Base-by-base conservation (phyloP, 305 asterid genomes). In the Solanum chacoense region DNA sequence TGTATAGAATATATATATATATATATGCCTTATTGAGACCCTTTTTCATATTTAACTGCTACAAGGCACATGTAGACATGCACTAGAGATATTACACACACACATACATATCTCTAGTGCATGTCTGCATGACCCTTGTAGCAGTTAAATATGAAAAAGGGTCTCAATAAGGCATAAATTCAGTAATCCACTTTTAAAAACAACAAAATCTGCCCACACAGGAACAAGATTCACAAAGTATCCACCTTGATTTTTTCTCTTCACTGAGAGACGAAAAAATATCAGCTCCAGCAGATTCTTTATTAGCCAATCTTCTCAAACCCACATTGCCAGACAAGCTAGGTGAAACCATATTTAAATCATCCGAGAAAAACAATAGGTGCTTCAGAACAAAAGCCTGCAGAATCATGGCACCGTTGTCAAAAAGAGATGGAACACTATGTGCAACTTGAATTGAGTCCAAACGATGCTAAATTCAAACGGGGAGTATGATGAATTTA, bases 341-440 rank as follows among this genome's bases (percentile, higher is more conserved):
- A 28, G 90, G 86, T 26, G 90, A 88, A 91, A 85, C 88, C 90
- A 89, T 78, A 86, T 88, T 92, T 79, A 90, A 90, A 59, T 92
- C 96, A 90, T 94, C 98, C 14, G 92, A 90, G 87, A 90, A 89
- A 90, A 96, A 97, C 63, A 96, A 90, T 90, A 97, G 98, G 92
- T 94, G 89, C 90, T 95, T 97, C 90, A 97, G 97, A 84, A 97
- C 98, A 92, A 94, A 97, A 89, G 98, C 99, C 99, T 97, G 98
- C 95, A 94, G 29, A 87, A 89, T 81, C 92, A 89, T 89, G 91
- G 71, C 89, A 85, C 14, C 36, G 7, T 24, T 84, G 90, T 90
- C 90, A 91, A 85, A 88, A 36, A 26, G 36, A 73, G 85, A 85
- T 74, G 86, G 85, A 73, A 65, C 13, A 31, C 34, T 73, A 63